phyloP scores from a whole-genome alignment of 2,329 filamentous ascomycete species.

The Elsinoe arachidis region DNA sequence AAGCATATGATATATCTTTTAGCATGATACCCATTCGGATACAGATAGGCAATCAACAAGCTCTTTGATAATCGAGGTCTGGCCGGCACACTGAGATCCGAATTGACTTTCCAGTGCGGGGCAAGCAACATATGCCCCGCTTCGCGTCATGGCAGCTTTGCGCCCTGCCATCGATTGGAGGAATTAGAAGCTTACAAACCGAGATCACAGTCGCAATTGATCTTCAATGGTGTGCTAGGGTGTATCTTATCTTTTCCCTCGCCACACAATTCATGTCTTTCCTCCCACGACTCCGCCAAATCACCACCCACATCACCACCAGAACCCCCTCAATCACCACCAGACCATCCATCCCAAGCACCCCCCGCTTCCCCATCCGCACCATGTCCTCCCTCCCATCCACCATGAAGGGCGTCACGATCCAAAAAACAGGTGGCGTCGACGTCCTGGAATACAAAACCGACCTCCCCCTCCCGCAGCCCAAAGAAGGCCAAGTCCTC shows the following conservation, averaged over 20 bases:
- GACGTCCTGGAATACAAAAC: conserved; percentile 65
- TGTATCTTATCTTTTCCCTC: not conserved
- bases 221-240: not conserved
- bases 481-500: conserved; percentile 62
- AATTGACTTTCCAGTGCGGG: conserved; percentile 12
- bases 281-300: conserved; percentile 9
- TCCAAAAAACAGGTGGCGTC: conserved; percentile 62
- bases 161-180: not conserved
- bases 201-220: not conserved
- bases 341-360: not conserved
- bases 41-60: too few relatives aligned
- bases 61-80: not conserved
- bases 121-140: not conserved
- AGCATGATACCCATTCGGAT: too few relatives aligned
- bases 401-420: conserved; percentile 65
- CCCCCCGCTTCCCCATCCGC: conserved; percentile 16
- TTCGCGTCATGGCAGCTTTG: not conserved
- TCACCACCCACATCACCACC: conserved; percentile 15
- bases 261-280: conserved; percentile 13
- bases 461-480: conserved; percentile 61
- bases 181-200: not conserved
- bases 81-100: conserved; percentile 5
- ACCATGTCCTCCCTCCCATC: conserved; percentile 47
- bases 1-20: too few relatives aligned
- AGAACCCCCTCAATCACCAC: conserved; percentile 4